Evolutionary conservation across 306 rosid genomes (phyloP), one percentile per base, ranked within the genome.

Genomic region (Castanospermum australe): DNA sequence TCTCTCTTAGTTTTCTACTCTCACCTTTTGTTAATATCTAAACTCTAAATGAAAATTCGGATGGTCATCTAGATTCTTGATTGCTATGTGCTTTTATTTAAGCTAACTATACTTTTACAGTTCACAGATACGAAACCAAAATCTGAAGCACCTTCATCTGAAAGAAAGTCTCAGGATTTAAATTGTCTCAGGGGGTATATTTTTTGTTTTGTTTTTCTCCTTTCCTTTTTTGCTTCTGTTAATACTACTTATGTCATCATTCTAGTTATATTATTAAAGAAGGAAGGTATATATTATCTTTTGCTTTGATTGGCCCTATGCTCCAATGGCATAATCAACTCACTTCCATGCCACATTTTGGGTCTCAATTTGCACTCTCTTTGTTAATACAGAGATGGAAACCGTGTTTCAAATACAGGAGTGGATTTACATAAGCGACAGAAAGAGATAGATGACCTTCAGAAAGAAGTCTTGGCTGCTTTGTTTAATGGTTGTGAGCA

Each of bases 391-490:
- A 88, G 90, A 14, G 71, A 79, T 28, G 69, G 50, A 67, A 79
- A 72, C 76, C 48, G 24, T 22, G 67, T 69, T 71, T 64, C 86
- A 67, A 74, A 13, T 22, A 78, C 75, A 33, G 86, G 55, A 59
- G 73, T 55, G 25, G 88, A 86, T 70, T 78, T 72, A 50, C 67
- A 79, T 32, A 50, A 36, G 57, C 68, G 36, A 60, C 80, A 67
- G 42, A 90, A 82, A 59, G 67, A 76, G 54, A 87, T 52, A 84
- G 75, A 42, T 56, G 86, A 87, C 63, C 87, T 92, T 61, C 86
- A 85, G 84, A 85, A 87, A 87, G 96, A 88, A 67, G 21, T 95
- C 67, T 56, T 89, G 85, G 70, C 87, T 79, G 45, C 89, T 64
- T 80, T 95, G 63, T 95, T 87, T 86, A 67, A 21, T 86, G 81